Percentiles rank a stretch among this genome's conserved stretches.
Evolutionary conservation across 2,329 filamentous ascomycete genomes (phyloP).

Genomic region (Calonectria honghensis): DNA sequence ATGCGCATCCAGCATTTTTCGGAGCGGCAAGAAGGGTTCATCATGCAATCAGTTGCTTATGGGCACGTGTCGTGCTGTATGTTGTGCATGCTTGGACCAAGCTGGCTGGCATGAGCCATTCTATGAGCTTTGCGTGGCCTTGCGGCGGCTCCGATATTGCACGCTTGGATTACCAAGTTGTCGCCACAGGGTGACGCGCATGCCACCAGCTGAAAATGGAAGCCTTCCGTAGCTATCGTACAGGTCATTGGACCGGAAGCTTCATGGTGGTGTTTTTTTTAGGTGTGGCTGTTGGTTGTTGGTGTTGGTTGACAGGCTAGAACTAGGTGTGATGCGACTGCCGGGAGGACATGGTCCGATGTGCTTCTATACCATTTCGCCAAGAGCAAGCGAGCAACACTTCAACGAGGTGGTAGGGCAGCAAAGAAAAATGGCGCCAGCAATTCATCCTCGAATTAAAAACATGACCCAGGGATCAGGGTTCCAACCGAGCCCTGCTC

Average conservation of each 20-base stretch:
- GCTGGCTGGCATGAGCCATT: slow-evolving; percentile 14
- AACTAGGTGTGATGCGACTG: slow-evolving; percentile 27
- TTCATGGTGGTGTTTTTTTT: background rate
- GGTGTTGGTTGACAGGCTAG: slow-evolving; percentile 19
- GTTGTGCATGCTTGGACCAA: slow-evolving; percentile 16
- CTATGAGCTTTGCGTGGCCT: slow-evolving; percentile 19
- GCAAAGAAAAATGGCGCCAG: slow-evolving; percentile 19
- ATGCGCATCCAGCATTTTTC: slow-evolving; percentile 9
- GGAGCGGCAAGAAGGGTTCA: slow-evolving; percentile 23
- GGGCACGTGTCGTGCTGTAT: slow-evolving; percentile 10
- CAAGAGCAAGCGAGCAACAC: background rate
- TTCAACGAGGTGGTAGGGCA: background rate
- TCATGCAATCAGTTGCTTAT: slow-evolving; percentile 7
- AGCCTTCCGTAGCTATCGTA: background rate
- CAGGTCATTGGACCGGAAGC: slow-evolving; percentile 6
- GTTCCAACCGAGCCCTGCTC: slow-evolving; percentile 19
- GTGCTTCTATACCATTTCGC: slow-evolving; percentile 15
- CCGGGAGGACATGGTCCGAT: slow-evolving; percentile 28
- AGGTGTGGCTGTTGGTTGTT: slow-evolving; percentile 21
- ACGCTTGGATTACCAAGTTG: background rate
- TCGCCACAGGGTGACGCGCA: background rate
- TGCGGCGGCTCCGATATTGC: slow-evolving; percentile 7
- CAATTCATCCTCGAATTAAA: slow-evolving; percentile 19
- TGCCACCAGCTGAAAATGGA: slow-evolving; percentile 1
- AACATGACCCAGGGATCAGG: background rate